Percentiles rank a stretch among this genome's conserved stretches.
Evolutionary conservation across 176 grass and related monocot genomes (phyloP).

Genomic region (Hyparrhenia diplandra): DNA sequence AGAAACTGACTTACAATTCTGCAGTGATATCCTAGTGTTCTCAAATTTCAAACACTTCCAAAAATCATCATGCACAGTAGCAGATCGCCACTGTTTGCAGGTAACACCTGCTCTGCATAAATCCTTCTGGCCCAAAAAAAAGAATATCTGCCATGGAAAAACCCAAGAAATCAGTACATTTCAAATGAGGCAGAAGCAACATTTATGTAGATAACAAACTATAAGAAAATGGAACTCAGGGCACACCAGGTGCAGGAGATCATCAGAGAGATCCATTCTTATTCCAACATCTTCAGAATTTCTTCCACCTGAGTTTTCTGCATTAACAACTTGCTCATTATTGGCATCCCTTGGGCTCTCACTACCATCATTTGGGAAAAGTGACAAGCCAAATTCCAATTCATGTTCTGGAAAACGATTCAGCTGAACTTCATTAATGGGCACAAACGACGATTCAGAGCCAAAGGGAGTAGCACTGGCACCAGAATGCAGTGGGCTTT

Average conservation of each 20-base stretch:
- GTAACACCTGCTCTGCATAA: slow-evolving; percentile 82
- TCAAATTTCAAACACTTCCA: slow-evolving; percentile 90
- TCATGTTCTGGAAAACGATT: slow-evolving; percentile 37
- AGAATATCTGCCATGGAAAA: slow-evolving; percentile 72
- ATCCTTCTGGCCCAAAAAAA: slow-evolving; percentile 89
- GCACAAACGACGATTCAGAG: slow-evolving; percentile 34
- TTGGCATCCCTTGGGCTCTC: slow-evolving; percentile 19
- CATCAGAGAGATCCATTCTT: slow-evolving; percentile 95
- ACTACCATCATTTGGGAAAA: slow-evolving; percentile 43
- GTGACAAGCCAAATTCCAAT: slow-evolving; percentile 37
- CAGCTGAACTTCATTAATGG: slow-evolving; percentile 15
- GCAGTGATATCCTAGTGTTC: slow-evolving; percentile 64
- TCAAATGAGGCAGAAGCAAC: not conserved
- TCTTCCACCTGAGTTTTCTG: slow-evolving; percentile 33
- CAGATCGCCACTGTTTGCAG: slow-evolving; percentile 78
- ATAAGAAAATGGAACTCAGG: not conserved
- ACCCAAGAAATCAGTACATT: slow-evolving; percentile 34
- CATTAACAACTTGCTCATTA: slow-evolving; percentile 20
- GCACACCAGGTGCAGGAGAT: slow-evolving; percentile 86
- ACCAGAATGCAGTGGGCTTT: slow-evolving; percentile 29
- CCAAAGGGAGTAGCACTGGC: slow-evolving; percentile 23
- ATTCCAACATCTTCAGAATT: slow-evolving; percentile 60
- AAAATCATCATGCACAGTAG: slow-evolving; percentile 81
- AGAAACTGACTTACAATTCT: slow-evolving; percentile 74
- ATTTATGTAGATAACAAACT: slow-evolving; percentile 1